Conservation (phyloP, 345 rosid species). For the Camelina neglecta region DNA sequence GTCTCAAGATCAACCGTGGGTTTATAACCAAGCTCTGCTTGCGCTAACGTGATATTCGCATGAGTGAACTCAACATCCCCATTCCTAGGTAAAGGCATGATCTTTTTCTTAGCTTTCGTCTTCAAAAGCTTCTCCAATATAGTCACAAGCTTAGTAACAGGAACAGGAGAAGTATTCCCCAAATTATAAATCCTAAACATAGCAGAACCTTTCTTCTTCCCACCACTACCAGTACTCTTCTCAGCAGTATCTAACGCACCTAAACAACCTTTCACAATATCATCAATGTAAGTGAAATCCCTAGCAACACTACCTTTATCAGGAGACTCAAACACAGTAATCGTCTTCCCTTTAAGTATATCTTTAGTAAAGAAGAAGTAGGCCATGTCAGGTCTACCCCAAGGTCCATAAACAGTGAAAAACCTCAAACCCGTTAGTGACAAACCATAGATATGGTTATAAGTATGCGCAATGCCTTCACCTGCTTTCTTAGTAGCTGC, state of each 20-base stretch:
- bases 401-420: constrained; percentile 78
- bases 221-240: constrained; percentile 76
- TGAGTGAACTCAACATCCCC: constrained; percentile 75
- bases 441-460: constrained; percentile 73
- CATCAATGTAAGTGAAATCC: constrained; percentile 75
- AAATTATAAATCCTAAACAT: constrained; percentile 65
- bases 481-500: constrained; percentile 80
- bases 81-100: constrained; percentile 64
- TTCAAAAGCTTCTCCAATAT: constrained; percentile 68
- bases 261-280: constrained; percentile 71
- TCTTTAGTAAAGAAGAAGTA: constrained; percentile 71
- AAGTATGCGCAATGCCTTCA: constrained; percentile 69
- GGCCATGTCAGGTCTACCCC: constrained; percentile 83
- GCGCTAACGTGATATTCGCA: constrained; percentile 65
- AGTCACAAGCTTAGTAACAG: constrained; percentile 60
- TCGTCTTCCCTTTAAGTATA: constrained; percentile 58
- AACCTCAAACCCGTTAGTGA: constrained; percentile 67
- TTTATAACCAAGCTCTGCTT: constrained; percentile 60
- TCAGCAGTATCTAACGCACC: constrained; percentile 66
- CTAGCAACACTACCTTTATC: constrained; percentile 66
- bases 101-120: constrained; percentile 63
- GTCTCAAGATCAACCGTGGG: constrained; percentile 65
- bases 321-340: constrained; percentile 54
- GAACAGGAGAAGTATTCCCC: constrained; percentile 70
- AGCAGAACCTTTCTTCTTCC: constrained; percentile 63